Evolutionary conservation across 106 monocot species (phyloP), one percentile per base, ranked within the genome.

Genomic region (Dioscorea dumetorum): DNA sequence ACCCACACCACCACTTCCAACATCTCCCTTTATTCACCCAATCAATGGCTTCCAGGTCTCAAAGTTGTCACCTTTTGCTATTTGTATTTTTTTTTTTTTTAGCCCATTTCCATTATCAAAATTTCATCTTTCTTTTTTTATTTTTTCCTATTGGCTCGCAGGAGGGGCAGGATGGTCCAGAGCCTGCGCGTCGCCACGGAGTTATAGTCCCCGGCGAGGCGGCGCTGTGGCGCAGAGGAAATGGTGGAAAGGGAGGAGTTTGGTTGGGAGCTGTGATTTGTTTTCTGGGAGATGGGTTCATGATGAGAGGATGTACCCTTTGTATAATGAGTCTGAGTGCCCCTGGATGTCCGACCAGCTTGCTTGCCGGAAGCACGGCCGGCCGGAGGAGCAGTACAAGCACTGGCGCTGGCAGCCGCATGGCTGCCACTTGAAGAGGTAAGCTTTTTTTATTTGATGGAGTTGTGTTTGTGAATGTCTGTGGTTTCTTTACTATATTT

Each of bases 331-430:
- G 58, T 76, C 60, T 8, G 69, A 61, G 18, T 91, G 91, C 63
- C 87, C 91, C 13, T 91, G 83, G 53, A 91, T 91, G 91, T 91
- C 91, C 4, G 91, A 91, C 62, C 91, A 91, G 72, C 62, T 91
- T 50, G 87, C 91, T 16, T 91, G 91, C 62, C 48, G 64, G 33
- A 91, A 87, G 77, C 91, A 91, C 60, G 87, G 91, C 19, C 71
- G 91, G 58, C 81, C 69, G 10, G 91, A 91, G 60, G 65, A 22
- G 62, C 87, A 84, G 6, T 91, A 91, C 74, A 87, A 91, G 79
- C 79, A 50, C 22, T 84, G 87, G 91, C 81, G 87, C 23, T 91
- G 91, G 91, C 83, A 91, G 77, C 91, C 91, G 22, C 76, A 82
- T 32, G 70, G 62, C 20, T 87, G 87, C 74, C 23, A 84, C 69